Evolutionary conservation across 2,329 filamentous ascomycete genomes (phyloP), one percentile per base, ranked within the genome.

Genomic region (Trichoderma citrinoviride): DNA sequence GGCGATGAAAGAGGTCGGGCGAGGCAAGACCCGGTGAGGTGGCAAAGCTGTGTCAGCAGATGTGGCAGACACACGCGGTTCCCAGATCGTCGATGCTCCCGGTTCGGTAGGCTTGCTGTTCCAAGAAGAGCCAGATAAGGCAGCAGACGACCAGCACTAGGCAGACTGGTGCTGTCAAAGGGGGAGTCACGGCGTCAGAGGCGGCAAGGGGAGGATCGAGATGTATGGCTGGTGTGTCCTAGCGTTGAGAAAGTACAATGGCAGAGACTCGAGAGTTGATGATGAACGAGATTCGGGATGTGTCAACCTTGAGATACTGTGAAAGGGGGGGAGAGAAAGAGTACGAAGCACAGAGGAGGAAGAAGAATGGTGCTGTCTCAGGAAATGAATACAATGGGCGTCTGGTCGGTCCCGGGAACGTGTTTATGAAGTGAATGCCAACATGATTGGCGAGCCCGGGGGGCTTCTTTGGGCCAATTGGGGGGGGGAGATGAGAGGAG

Each of bases 401-500:
- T 60, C 44, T n/a, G 33, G 46, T 69, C 66, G 33, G 46, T 69
- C 66, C 66, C 68, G 63, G 64, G 65, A 68, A 68, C 65, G 65
- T 72, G 71, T 74, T 73, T 74, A 73, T 69, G 68, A 71, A 70
- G 64, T 67, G 66, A 66, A 56, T 56, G 66, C 60, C 65, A 66
- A 68, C 73, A 69, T 76, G 74, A 77, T 77, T 77, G 75, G 75
- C 71, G 70, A 70, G 71, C 65, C 69, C 66, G 69, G 71, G 55
- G 29, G 73, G 68, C 68, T 53, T 67, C 68, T 68, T 64, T 70
- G 68, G 70, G 73, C 75, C 75, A 77, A 76, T 76, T 37, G 57
- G 58, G 67, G 68, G 68, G 70, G 67, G 69, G 67, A 69, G 69
- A 75, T 73, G 71, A 70, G 70, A 71, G 70, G 70, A 72, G 73